Conservation (phyloP, 139 green algal species). For the Closterium sp. region DNA sequence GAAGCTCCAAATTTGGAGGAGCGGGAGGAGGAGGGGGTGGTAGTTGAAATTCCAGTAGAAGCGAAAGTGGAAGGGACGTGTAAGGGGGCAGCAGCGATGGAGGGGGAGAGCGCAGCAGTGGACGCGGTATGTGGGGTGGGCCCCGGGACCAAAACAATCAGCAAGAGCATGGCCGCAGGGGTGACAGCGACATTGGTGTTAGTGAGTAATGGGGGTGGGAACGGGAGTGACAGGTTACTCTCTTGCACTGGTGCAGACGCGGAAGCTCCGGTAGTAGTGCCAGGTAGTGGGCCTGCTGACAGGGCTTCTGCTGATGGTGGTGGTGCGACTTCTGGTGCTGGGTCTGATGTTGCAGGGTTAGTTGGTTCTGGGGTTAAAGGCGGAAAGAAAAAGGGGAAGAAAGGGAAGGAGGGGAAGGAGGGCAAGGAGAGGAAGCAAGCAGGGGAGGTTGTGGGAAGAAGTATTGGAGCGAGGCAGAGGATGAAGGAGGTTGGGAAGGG, state of each 20-base stretch:
- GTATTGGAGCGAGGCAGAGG: not conserved
- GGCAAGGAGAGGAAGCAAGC: not conserved
- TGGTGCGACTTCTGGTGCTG: not conserved
- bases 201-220: no score
- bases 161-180: no score
- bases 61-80: no score
- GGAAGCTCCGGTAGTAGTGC: not conserved
- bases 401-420: not conserved
- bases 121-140: no score
- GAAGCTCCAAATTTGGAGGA: not conserved
- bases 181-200: no score
- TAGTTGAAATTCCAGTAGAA: no score
- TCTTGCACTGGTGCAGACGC: not conserved
- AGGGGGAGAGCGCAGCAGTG: no score
- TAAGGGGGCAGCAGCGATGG: no score
- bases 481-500: not conserved
- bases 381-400: not conserved
- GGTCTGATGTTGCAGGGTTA: not conserved
- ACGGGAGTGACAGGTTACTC: not conserved
- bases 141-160: no score
- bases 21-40: not conserved
- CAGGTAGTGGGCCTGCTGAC: no score
- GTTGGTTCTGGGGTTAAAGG: not conserved
- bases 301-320: no score
- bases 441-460: not conserved